phyloP scores from a whole-genome alignment of 2,329 filamentous ascomycete species.

The Penicillium sp. region DNA sequence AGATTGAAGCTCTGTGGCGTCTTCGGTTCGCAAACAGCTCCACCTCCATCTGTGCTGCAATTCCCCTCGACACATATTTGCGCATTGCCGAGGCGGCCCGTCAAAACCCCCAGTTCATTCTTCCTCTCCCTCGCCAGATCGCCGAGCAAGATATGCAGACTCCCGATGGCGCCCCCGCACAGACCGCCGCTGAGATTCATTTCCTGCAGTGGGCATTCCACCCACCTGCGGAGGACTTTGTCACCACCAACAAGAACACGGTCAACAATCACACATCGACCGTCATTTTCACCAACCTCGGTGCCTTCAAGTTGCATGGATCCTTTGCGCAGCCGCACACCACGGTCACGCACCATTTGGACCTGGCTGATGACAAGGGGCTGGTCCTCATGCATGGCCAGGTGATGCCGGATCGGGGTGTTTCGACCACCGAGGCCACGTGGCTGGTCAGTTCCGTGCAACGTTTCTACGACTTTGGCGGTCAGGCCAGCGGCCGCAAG shows the following conservation, averaged over 20 bases:
- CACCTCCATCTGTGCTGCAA: conserved; percentile 73
- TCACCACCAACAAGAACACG: conserved; percentile 27
- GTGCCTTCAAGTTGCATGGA: conserved; percentile 84
- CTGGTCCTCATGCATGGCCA: conserved; percentile 81
- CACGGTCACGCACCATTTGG: conserved; percentile 83
- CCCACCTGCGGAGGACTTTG: conserved; percentile 41
- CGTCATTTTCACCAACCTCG: conserved; percentile 88
- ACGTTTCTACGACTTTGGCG: conserved; percentile 70
- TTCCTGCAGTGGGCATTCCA: conserved; percentile 97
- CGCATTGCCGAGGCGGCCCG: conserved; percentile 66
- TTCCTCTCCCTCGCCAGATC: conserved; percentile 62
- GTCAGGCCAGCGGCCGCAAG: conserved; percentile 55
- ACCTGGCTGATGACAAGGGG: conserved; percentile 66
- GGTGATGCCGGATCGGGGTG: conserved; percentile 68
- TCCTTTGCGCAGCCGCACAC: conserved; percentile 91
- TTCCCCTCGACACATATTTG: conserved; percentile 67
- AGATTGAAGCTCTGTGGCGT: conserved; percentile 85
- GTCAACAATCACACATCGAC: conserved; percentile 57
- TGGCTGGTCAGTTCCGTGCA: conserved; percentile 91
- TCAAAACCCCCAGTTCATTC: conserved; percentile 77
- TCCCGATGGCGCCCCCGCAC: conserved; percentile 18
- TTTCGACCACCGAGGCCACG: conserved; percentile 73
- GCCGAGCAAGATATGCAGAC: conserved; percentile 23
- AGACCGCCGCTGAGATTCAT: conserved; percentile 70
- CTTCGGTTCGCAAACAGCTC: conserved; percentile 70